These are phyloP conservation scores for Cryptococcus floricola DNA, from an alignment of 1,284 basidiomycete genomes.

Conservation along the genomic window DNA sequence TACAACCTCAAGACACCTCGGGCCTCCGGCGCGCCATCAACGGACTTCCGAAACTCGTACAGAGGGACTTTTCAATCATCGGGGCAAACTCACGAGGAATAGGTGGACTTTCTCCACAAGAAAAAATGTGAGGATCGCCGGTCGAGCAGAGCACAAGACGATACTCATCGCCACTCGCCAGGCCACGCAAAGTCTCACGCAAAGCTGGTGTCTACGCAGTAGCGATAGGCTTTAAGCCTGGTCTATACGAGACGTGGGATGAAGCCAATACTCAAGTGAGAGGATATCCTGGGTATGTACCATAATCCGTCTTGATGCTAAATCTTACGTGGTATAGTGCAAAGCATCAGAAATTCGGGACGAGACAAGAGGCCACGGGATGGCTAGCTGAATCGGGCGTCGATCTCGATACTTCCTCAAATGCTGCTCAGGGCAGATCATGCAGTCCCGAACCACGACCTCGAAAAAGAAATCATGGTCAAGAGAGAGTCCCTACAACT, in stretches of 20 bases:
- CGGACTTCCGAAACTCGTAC: no score
- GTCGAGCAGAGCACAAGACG: no score
- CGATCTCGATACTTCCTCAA: neutral
- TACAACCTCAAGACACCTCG: no score
- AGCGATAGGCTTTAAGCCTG: conserved; percentile 30
- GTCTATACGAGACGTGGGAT: conserved; percentile 44
- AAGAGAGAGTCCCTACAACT: neutral
- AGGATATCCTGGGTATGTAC: conserved; percentile 28
- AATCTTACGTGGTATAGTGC: conserved; percentile 23
- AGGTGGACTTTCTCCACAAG: no score
- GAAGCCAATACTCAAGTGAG: conserved; percentile 44
- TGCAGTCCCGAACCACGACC: no score
- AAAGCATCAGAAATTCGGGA: conserved; percentile 44
- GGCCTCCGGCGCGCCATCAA: no score
- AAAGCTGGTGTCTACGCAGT: conserved; percentile 47
- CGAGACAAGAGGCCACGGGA: conserved; percentile 23
- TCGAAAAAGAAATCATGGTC: no score
- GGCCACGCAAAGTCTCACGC: conserved; percentile 39
- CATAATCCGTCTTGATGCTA: neutral
- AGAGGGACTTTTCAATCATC: no score
- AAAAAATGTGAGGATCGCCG: no score
- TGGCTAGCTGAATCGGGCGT: conserved; percentile 18
- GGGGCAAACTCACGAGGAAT: no score
- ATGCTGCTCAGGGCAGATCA: neutral
- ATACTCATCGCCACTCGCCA: neutral